Evolutionary conservation across 176 grass and related monocot genomes (phyloP).

Genomic region (Cenchrus purpureus): DNA sequence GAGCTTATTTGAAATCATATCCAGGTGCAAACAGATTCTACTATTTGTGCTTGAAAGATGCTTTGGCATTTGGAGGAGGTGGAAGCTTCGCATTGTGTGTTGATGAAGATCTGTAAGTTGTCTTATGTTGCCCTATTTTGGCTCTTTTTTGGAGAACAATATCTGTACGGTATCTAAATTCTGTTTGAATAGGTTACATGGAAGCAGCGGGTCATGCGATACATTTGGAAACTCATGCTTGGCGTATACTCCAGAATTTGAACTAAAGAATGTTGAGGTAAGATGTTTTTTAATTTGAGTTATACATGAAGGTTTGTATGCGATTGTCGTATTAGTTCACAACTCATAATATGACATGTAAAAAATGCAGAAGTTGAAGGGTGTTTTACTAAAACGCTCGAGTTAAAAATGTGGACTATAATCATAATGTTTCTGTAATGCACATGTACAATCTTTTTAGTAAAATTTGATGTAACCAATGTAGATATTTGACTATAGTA

Average conservation of each 20-base stretch:
- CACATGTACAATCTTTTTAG: background rate
- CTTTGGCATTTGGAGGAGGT: constrained; percentile 86
- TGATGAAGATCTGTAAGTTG: constrained; percentile 91
- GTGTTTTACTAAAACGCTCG: background rate
- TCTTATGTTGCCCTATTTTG: constrained; percentile 20
- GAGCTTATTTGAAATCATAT: constrained; percentile 31
- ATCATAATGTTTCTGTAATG: background rate
- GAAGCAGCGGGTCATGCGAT: constrained; percentile 80
- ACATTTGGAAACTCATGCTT: constrained; percentile 93
- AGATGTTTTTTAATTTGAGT: background rate
- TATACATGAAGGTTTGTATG: background rate
- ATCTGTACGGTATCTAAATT: constrained; percentile 33
- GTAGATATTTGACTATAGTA: background rate
- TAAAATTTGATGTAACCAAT: background rate
- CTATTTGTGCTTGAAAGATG: constrained; percentile 88
- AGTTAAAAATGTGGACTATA: background rate
- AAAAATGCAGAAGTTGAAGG: background rate
- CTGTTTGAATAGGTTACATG: constrained; percentile 66
- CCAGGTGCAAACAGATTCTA: constrained; percentile 87
- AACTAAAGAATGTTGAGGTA: constrained; percentile 42
- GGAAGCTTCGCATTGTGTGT: constrained; percentile 73
- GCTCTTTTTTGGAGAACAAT: constrained; percentile 1
- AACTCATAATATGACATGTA: background rate
- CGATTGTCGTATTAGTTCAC: background rate
- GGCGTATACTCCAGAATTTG: constrained; percentile 62